Evolutionary conservation across 345 rosid genomes (phyloP).

Genomic region (Noccaea bulbosa): DNA sequence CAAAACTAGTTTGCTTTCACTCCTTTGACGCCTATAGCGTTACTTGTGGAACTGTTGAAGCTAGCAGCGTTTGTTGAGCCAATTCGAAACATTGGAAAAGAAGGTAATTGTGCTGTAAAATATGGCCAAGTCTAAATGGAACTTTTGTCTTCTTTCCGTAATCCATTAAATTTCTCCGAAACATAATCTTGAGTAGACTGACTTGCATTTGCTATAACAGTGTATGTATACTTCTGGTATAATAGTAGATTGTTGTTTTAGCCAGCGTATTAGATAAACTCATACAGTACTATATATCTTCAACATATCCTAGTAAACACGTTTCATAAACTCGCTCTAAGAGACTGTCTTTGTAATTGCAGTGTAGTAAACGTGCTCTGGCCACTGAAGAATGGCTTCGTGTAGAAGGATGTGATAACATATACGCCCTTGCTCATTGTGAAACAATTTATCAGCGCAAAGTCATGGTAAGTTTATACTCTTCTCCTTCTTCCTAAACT

Average conservation of each 20-base stretch:
- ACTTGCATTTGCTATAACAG: background rate
- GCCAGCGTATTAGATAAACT: no score
- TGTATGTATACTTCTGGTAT: background rate
- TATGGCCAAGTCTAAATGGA: no score
- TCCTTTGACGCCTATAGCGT: conserved; percentile 87
- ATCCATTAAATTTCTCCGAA: no score
- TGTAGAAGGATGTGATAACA: conserved; percentile 66
- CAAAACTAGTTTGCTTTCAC: conserved; percentile 98
- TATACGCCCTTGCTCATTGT: conserved; percentile 96
- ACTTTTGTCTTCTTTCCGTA: no score
- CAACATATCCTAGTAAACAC: background rate
- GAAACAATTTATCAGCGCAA: conserved; percentile 93
- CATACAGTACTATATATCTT: no score
- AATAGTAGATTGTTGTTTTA: background rate
- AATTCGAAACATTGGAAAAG: conserved; percentile 77
- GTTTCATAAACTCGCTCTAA: background rate
- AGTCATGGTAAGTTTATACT: conserved; percentile 74
- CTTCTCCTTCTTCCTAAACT: background rate
- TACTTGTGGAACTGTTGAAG: conserved; percentile 96
- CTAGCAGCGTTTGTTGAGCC: conserved; percentile 98
- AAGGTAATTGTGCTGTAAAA: conserved; percentile 62
- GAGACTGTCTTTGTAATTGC: conserved; percentile 21
- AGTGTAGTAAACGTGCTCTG: conserved; percentile 85
- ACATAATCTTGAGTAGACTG: conserved; percentile 1
- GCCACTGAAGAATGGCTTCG: conserved; percentile 99